Evolutionary conservation across 75 land plant genomes (phyloP), one percentile per base, ranked within the genome.

Genomic region (Picea glauca): DNA sequence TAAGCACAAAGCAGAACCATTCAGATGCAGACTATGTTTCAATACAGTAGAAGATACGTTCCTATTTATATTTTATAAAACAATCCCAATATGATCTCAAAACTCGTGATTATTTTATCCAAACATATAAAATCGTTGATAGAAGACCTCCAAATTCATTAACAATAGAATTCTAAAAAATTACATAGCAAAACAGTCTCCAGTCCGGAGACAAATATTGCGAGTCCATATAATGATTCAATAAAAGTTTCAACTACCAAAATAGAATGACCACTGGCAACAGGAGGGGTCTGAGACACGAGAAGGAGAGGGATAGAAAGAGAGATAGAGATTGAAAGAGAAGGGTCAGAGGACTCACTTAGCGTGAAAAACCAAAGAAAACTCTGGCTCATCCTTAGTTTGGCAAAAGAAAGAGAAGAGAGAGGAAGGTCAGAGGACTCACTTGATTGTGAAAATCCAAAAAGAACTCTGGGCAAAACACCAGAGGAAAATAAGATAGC

Each of bases 251-350:
- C 35, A 70, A 13, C 54, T 40, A 70, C 74, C 46, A 40, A 18
- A 40, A 70, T 43, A 70, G 56, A n/a, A 40, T 70, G 74, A 70
- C 54, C 8, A 70, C 74, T 43, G 74, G 74, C 50, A 20, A 70
- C 74, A 43, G 74, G 74, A 70, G 18, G 13, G 13, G 43, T 43
- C 8, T 21, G 6, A 38, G 11, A 43, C 74, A 70, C 74, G 56
- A 43, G 20, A 40, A n/a, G n/a, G 23, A 46, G 21, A n/a, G 50
- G 50, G 20, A 3, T 11, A 43, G 23, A 70, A 40, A 70, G 43
- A 67, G 8, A n/a, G 26, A 26, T 26, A n/a, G 50, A 23, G 20
- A 3, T 11, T n/a, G 23, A 70, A 40, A 70, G 43, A 67, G 8
- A n/a, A 17, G 43, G 21, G 43, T 18, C 11, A 38, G 18, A 33